Percentiles rank a stretch among this genome's conserved stretches.
phyloP scores from a whole-genome alignment of 2,329 filamentous ascomycete species.

The Westerdykella ornata region DNA sequence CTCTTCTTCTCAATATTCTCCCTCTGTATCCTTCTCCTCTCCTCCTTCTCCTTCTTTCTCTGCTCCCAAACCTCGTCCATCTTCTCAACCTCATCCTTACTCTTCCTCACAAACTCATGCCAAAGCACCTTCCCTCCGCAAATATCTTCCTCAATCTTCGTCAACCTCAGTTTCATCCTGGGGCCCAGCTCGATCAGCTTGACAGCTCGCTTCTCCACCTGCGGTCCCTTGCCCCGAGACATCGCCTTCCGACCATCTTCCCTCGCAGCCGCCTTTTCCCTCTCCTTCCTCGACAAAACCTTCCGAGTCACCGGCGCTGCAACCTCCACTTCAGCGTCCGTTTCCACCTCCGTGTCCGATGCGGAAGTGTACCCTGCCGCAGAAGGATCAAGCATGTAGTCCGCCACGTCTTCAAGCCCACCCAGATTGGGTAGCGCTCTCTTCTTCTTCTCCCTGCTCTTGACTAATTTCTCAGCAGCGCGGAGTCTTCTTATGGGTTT shows the following conservation, averaged over 20 bases:
- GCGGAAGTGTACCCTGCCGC: slow-evolving; percentile 85
- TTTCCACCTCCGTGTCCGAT: slow-evolving; percentile 87
- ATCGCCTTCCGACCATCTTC: slow-evolving; percentile 35
- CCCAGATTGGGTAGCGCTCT: slow-evolving; percentile 75
- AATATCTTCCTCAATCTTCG: slow-evolving; percentile 92
- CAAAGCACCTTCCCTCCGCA: slow-evolving; percentile 90
- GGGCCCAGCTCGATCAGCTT: slow-evolving; percentile 91
- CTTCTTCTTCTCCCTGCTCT: slow-evolving; percentile 53
- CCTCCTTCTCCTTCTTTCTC: slow-evolving; percentile 72
- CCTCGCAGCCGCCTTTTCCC: slow-evolving; percentile 39
- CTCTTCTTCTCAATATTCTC: slow-evolving; percentile 87
- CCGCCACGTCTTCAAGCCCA: slow-evolving; percentile 84
- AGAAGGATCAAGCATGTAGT: slow-evolving; percentile 78
- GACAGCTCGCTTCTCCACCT: slow-evolving; percentile 77
- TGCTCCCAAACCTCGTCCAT: slow-evolving; percentile 79
- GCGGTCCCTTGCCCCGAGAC: slow-evolving; percentile 31
- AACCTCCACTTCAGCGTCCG: slow-evolving; percentile 92
- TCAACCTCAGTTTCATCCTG: slow-evolving; percentile 78
- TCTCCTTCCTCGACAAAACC: slow-evolving; percentile 52
- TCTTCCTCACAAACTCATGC: slow-evolving; percentile 92
- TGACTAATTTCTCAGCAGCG: slow-evolving; percentile 71
- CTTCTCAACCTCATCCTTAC: slow-evolving; percentile 65
- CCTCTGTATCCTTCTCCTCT: slow-evolving; percentile 71
- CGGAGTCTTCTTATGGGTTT: slow-evolving; percentile 78
- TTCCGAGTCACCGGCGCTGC: slow-evolving; percentile 54